Evolutionary conservation across 2,329 filamentous ascomycete genomes (phyloP).

Genomic region (Fusarium sp.): DNA sequence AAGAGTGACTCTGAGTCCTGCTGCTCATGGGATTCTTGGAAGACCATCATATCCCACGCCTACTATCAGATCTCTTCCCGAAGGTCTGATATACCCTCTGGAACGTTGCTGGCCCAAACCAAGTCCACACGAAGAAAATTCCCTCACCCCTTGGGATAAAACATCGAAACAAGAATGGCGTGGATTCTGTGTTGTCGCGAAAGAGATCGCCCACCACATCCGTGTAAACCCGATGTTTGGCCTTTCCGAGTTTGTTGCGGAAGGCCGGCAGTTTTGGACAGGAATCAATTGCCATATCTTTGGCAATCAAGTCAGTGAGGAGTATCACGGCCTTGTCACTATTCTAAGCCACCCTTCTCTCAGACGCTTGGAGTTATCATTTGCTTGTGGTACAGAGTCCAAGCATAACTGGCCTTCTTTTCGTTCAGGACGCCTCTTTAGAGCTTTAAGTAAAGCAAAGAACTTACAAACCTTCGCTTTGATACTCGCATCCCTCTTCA

Average conservation of each 20-base stretch:
- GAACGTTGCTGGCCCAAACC: conserved; percentile 39
- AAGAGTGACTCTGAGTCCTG: conserved; percentile 50
- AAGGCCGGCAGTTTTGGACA: conserved; percentile 41
- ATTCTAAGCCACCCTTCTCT: background rate
- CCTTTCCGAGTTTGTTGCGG: conserved; percentile 48
- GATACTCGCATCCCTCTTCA: background rate
- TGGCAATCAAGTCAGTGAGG: background rate
- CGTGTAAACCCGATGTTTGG: background rate
- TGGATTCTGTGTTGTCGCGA: conserved; percentile 43
- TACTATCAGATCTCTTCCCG: background rate
- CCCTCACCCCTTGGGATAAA: background rate
- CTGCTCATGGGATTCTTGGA: conserved; percentile 48
- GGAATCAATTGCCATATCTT: conserved; percentile 39
- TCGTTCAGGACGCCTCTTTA: background rate
- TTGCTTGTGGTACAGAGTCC: background rate
- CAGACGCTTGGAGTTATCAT: conserved; percentile 4
- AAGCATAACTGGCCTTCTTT: background rate
- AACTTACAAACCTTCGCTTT: conserved; percentile 39
- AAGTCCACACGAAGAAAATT: background rate
- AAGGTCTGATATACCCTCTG: conserved; percentile 51
- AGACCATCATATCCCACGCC: conserved; percentile 49
- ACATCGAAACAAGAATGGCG: conserved; percentile 30
- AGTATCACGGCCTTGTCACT: background rate
- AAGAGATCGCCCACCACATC: conserved; percentile 37
- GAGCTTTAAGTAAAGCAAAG: conserved; percentile 4